phyloP scores from a whole-genome alignment of 2,329 filamentous ascomycete species.

The Pestalotiopsis sp. region DNA sequence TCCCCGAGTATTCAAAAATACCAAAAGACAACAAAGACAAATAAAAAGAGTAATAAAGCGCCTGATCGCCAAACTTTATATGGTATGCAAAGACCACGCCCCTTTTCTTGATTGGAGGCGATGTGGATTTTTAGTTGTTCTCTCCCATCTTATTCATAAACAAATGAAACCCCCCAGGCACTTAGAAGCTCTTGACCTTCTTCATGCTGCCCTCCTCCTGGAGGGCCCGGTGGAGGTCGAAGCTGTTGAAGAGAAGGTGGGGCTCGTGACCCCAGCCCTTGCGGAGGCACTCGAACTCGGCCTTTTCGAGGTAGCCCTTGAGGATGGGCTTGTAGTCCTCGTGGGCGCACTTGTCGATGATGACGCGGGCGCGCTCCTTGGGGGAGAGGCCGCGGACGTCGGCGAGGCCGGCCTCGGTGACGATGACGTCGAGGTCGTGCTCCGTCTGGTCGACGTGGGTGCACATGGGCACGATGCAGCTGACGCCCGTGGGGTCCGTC shows the following conservation, averaged over 20 bases:
- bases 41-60: not conserved
- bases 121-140: not conserved
- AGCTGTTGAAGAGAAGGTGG: conserved; percentile 81
- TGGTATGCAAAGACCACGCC: not conserved
- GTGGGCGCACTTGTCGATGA: conserved; percentile 86
- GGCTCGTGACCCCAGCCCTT: conserved; percentile 92
- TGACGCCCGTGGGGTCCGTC: conserved; percentile 79
- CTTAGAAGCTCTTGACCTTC: conserved; percentile 70
- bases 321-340: conserved; percentile 84
- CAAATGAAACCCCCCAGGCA: not conserved
- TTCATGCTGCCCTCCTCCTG: conserved; percentile 82
- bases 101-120: conserved; percentile 1
- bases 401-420: conserved; percentile 75
- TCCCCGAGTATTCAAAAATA: not conserved
- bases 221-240: conserved; percentile 87
- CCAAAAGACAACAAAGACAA: not conserved
- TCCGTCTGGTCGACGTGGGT: conserved; percentile 93
- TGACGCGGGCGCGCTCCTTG: conserved; percentile 77
- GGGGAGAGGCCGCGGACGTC: conserved; percentile 83
- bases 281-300: conserved; percentile 81
- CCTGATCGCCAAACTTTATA: conserved; percentile 2
- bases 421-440: conserved; percentile 87
- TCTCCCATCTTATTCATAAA: not conserved
- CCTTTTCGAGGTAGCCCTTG: conserved; percentile 79
- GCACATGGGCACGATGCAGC: conserved; percentile 91